Evolutionary conservation across 495 filamentous ascomycete genomes (phyloP), one percentile per base, ranked within the genome.

Genomic region (Hypoxylon cercidicola): DNA sequence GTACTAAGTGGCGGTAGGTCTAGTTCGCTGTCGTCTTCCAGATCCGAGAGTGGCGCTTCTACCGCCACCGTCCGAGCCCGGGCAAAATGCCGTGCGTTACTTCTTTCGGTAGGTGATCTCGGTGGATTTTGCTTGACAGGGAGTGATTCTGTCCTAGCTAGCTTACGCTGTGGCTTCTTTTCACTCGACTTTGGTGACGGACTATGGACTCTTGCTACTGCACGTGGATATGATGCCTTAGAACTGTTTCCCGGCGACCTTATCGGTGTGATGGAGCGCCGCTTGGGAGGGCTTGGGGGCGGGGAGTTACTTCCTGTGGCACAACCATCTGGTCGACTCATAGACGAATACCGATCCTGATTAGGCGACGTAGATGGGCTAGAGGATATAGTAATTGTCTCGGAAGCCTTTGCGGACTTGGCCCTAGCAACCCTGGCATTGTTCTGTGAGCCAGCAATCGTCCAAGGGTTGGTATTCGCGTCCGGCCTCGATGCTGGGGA

Each of bases 11-110:
- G 62, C 3, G 71, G 71, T 0, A 73, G 62, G n/a, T 71, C 67
- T 12, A 49, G 37, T 0, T 61, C 59, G 9, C 54, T 47, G 21
- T 60, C 76, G 0, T 56, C 34, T 18, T 76, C 74, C 39, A 82
- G 75, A 19, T 73, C 75, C 0, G 73, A 30, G 3, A 76, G 74
- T 0, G 84, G 70, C 0, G 62, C 66, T 45, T 78, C 65, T 13
- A 83, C 74, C n/a, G 82, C 71, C 4, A 74, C 60, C 4, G 79
- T 82, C 12, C 74, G 78, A 19, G 81, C 76, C n/a, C 81, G 82
- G 11, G 76, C 72, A 35, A 83, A 78, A 9, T 41, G 34, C n/a
- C 64, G 40, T 40, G 52, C 25, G 10, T 25, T 57, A 18, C 20
- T 50, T 20, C 16, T 43, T n/a, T 3, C 53, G 2, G 19, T 15